A percentile compares a stretch with the other conserved stretches of the same genome.
These are phyloP conservation scores for Pulveroboletus sp. DNA, from an alignment of 768 basidiomycete genomes.

Conservation along the genomic window DNA sequence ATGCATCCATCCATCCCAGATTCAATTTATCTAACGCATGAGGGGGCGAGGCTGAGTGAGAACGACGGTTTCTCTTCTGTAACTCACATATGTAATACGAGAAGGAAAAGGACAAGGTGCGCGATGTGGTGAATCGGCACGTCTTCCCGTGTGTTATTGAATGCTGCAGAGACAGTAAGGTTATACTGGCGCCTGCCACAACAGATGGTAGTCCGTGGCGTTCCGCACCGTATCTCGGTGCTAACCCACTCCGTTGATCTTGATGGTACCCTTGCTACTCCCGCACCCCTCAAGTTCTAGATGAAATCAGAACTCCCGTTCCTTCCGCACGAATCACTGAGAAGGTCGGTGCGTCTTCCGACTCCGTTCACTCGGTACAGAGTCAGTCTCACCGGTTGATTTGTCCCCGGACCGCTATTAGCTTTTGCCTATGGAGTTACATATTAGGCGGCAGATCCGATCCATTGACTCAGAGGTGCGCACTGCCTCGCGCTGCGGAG, in stretches of 20 bases:
- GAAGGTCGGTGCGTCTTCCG: neutral
- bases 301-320: neutral
- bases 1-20: neutral
- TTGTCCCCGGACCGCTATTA: neutral
- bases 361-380: neutral
- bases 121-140: neutral
- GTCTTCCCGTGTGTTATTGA: neutral
- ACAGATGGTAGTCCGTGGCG: neutral
- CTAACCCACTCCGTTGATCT: neutral
- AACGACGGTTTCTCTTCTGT: neutral
- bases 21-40: neutral
- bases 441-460: neutral
- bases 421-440: neutral
- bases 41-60: neutral
- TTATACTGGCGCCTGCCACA: neutral
- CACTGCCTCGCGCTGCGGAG: neutral
- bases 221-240: too few species aligned
- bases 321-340: slow-evolving; percentile 1
- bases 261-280: neutral
- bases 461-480: neutral
- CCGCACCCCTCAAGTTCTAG: neutral
- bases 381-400: neutral
- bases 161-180: neutral
- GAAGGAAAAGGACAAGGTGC: neutral
- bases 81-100: too few species aligned